Conservation (phyloP, 2,329 filamentous ascomycete species). For the Dothiorella sarmentorum region DNA sequence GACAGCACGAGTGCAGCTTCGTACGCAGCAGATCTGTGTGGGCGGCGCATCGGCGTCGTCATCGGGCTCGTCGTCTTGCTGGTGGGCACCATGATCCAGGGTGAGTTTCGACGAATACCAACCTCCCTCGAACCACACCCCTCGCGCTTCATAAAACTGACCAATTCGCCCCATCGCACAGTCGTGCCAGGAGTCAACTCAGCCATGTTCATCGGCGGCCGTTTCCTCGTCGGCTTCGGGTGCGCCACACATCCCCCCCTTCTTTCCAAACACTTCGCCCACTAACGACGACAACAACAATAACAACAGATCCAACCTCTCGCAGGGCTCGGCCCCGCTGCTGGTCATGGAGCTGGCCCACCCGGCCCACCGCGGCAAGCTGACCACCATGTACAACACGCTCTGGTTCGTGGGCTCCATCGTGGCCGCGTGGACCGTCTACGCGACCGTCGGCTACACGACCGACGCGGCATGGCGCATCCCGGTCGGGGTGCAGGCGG, state of each 20-base stretch:
- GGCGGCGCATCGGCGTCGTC: slow-evolving; percentile 50
- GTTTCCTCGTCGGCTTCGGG: slow-evolving; percentile 62
- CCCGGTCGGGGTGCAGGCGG: neutral
- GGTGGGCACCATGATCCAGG: slow-evolving; percentile 50
- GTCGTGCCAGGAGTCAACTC: slow-evolving; percentile 1
- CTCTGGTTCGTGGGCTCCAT: slow-evolving; percentile 48
- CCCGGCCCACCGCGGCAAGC: slow-evolving; percentile 58
- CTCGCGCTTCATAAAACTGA: neutral
- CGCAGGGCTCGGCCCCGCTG: slow-evolving; percentile 45
- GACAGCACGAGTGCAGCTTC: neutral
- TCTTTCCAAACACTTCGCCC: slow-evolving; percentile 41
- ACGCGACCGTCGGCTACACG: slow-evolving; percentile 24
- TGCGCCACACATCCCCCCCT: slow-evolving; percentile 36
- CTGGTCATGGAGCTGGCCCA: slow-evolving; percentile 63
- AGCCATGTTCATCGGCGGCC: slow-evolving; percentile 56
- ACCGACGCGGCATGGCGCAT: slow-evolving; percentile 25
- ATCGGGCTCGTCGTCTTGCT: slow-evolving; percentile 53
- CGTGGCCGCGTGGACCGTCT: slow-evolving; percentile 27
- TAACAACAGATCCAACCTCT: slow-evolving; percentile 46
- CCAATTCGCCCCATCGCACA: neutral
- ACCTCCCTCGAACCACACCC: slow-evolving; percentile 26
- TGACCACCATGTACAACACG: slow-evolving; percentile 58
- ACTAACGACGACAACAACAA: slow-evolving; percentile 23
- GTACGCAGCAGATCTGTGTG: slow-evolving; percentile 31
- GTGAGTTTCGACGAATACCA: slow-evolving; percentile 15